These are phyloP conservation scores for Talaromyces marneffei DNA, from an alignment of 2,329 filamentous ascomycete species.

Conservation along the genomic window DNA sequence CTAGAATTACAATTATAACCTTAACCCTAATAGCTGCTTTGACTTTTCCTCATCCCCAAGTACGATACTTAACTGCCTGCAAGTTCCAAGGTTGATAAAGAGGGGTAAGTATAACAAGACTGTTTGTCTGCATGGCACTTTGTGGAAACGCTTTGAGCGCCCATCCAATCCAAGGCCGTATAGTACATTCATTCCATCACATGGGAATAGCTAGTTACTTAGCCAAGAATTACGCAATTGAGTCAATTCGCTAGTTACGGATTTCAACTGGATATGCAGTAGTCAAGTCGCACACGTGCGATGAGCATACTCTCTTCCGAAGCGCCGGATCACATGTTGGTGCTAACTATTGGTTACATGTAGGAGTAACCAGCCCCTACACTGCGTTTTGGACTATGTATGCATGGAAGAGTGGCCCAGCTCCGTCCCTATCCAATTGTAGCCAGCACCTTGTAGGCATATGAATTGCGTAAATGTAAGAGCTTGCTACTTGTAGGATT, in stretches of 20 bases:
- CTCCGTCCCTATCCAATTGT: too few species aligned
- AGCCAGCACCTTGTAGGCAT: not conserved
- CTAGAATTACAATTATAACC: too few species aligned
- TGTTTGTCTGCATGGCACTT: not conserved
- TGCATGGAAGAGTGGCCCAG: too few species aligned
- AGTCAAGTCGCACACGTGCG: not conserved
- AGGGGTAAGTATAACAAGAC: too few species aligned
- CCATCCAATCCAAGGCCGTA: too few species aligned
- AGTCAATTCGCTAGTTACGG: not conserved
- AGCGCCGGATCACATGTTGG: not conserved
- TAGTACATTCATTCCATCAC: too few species aligned
- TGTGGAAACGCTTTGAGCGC: too few species aligned
- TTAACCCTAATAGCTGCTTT: not conserved
- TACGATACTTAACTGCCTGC: not conserved
- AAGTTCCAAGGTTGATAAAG: too few species aligned
- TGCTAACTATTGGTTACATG: not conserved
- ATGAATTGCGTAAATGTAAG: not conserved
- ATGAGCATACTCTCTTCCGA: not conserved
- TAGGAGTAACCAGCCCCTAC: not conserved
- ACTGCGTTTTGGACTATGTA: not conserved
- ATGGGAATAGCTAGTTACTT: too few species aligned
- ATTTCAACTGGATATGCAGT: not conserved
- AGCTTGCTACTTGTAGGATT: not conserved
- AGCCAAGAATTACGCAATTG: too few species aligned
- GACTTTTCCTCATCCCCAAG: not conserved